phyloP scores from a whole-genome alignment of 768 basidiomycete genomes.

The Amanita rimosa region DNA sequence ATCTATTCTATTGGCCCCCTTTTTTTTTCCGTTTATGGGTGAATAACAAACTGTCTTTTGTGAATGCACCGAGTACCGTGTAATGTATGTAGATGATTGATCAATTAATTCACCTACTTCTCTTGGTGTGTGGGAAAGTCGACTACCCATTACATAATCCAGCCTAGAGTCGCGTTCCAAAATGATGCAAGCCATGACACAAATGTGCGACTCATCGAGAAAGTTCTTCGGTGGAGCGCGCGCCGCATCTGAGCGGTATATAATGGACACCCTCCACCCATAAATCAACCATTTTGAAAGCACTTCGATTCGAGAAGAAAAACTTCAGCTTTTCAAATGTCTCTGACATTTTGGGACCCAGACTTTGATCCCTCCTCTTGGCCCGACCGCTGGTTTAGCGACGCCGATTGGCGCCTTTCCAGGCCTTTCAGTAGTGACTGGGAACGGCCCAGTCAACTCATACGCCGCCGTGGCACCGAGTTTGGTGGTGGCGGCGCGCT shows the following conservation, averaged over 20 bases:
- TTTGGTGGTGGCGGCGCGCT: constrained; percentile 3
- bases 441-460: constrained; percentile 1
- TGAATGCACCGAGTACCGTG: too few relatives aligned
- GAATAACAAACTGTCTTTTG: too few relatives aligned
- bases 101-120: too few relatives aligned
- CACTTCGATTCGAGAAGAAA: too few relatives aligned
- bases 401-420: background rate
- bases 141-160: background rate
- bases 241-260: background rate
- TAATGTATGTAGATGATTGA: too few relatives aligned
- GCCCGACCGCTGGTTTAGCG: background rate
- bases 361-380: background rate
- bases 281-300: too few relatives aligned
- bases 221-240: background rate
- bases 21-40: background rate
- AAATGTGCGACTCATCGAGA: background rate
- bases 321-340: too few relatives aligned
- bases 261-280: background rate
- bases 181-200: constrained; percentile 5
- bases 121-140: too few relatives aligned
- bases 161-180: background rate
- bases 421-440: background rate
- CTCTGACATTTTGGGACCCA: background rate
- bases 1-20: background rate
- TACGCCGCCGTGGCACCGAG: background rate